A percentile compares a stretch with the other conserved stretches of the same genome.
Evolutionary conservation across 805 yeast genomes (phyloP).

Genomic region (Schwanniomyces vanrijiae): DNA sequence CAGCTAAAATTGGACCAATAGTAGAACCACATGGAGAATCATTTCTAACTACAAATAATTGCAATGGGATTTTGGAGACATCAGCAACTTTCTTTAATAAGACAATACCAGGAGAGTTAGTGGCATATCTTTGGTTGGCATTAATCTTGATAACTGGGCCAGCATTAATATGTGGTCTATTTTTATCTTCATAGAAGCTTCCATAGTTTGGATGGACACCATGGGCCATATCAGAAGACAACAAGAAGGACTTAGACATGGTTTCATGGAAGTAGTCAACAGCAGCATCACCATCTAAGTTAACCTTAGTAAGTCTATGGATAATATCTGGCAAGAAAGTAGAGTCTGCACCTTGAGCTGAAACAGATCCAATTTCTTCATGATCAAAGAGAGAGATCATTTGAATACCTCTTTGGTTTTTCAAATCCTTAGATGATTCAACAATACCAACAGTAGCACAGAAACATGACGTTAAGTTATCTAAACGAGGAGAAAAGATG

Average conservation of each 20-base stretch:
- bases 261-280: constrained; percentile 46
- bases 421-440: constrained; percentile 46
- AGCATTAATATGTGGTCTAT: constrained; percentile 75
- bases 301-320: constrained; percentile 54
- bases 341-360: constrained; percentile 97
- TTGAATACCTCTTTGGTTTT: constrained; percentile 58
- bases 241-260: constrained; percentile 75
- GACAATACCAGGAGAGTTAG: constrained; percentile 88
- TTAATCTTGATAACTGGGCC: constrained; percentile 95
- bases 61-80: constrained; percentile 72
- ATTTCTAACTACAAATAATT: constrained; percentile 88
- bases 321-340: constrained; percentile 81
- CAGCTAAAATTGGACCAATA: constrained; percentile 90
- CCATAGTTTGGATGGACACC: constrained; percentile 94
- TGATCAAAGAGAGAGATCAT: constrained; percentile 88
- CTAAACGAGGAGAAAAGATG: constrained; percentile 87
- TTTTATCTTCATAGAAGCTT: constrained; percentile 70
- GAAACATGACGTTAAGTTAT: constrained; percentile 85
- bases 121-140: constrained; percentile 94
- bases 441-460: constrained; percentile 74
- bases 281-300: constrained; percentile 17
- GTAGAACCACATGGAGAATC: constrained; percentile 96
- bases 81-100: constrained; percentile 72
- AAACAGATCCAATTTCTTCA: constrained; percentile 90
- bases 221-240: constrained; percentile 96